phyloP scores from a whole-genome alignment of 495 filamentous ascomycete species.

The Podospora didyma region DNA sequence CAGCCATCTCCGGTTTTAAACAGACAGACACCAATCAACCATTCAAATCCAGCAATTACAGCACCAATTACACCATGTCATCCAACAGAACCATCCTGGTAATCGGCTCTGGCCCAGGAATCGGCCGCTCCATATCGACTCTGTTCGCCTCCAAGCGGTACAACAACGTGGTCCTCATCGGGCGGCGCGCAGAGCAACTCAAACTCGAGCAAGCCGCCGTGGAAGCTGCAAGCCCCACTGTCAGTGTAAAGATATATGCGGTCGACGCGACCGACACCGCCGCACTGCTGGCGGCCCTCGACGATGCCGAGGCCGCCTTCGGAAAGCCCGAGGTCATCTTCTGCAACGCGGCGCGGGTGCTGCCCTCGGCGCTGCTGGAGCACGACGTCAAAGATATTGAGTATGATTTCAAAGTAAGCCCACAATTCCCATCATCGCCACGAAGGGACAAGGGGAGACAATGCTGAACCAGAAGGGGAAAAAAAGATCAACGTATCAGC shows the following conservation, averaged over 20 bases:
- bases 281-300: slow-evolving; percentile 22
- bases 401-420: slow-evolving; percentile 34
- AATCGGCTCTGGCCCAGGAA: slow-evolving; percentile 41
- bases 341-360: slow-evolving; percentile 39
- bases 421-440: neutral
- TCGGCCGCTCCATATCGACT: slow-evolving; percentile 31
- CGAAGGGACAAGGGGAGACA: neutral
- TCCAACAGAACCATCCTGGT: slow-evolving; percentile 21
- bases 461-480: neutral
- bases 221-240: slow-evolving; percentile 7
- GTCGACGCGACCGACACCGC: slow-evolving; percentile 30
- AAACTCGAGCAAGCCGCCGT: slow-evolving; percentile 25
- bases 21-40: no score
- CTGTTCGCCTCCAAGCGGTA: slow-evolving; percentile 35
- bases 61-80: neutral
- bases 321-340: slow-evolving; percentile 33
- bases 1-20: no score
- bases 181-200: slow-evolving; percentile 31
- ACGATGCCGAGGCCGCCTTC: slow-evolving; percentile 24
- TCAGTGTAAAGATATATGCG: slow-evolving; percentile 26
- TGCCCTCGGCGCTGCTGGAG: slow-evolving; percentile 22
- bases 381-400: slow-evolving; percentile 31
- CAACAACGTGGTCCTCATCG: slow-evolving; percentile 35
- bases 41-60: no score
- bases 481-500: slow-evolving; percentile 34